A percentile compares a stretch with the other conserved stretches of the same genome.
Conservation (phyloP, 2,329 filamentous ascomycete species). For the Aspergillus sergii region DNA sequence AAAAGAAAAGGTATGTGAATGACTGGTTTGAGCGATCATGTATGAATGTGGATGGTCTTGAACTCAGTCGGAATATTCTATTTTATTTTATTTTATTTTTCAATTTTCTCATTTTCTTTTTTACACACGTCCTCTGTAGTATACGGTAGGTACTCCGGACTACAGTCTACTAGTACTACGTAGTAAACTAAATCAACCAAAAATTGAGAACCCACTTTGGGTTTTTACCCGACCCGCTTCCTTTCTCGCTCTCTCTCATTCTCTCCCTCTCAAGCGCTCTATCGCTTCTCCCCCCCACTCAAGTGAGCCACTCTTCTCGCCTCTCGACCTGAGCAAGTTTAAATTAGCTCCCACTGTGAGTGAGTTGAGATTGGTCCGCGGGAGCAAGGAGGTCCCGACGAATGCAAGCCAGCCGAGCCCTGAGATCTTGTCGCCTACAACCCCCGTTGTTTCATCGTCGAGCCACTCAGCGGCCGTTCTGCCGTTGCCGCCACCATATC, state of each 20-base stretch:
- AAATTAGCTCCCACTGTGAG: neutral
- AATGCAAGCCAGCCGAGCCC: neutral
- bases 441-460: slow-evolving; percentile 4
- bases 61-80: too few species aligned
- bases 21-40: too few species aligned
- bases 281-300: slow-evolving; percentile 9
- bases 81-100: too few species aligned
- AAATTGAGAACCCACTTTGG: neutral
- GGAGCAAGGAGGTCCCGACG: neutral
- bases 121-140: too few species aligned
- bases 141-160: too few species aligned
- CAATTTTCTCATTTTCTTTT: too few species aligned
- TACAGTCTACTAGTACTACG: too few species aligned
- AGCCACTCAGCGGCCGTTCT: neutral
- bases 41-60: too few species aligned
- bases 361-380: neutral
- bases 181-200: too few species aligned
- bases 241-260: slow-evolving; percentile 6
- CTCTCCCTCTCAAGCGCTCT: slow-evolving; percentile 2
- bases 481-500: slow-evolving; percentile 1
- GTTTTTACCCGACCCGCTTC: neutral
- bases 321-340: neutral
- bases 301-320: neutral
- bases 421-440: slow-evolving; percentile 1
- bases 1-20: too few species aligned